phyloP scores from a whole-genome alignment of 2,329 filamentous ascomycete genomes.

The Botrytis galanthina region DNA sequence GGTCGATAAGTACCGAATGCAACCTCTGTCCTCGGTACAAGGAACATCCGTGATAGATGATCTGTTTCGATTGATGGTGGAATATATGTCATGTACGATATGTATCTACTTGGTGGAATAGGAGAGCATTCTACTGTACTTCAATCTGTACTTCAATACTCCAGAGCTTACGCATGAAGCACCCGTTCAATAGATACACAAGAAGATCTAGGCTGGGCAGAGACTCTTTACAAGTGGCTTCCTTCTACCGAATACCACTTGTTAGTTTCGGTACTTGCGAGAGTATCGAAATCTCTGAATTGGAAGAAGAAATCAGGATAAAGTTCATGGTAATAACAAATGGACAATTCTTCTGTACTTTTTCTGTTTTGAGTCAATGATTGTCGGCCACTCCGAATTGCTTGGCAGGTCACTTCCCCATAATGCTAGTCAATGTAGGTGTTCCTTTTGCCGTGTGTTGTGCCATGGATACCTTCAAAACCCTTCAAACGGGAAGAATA shows the following conservation, averaged over 20 bases:
- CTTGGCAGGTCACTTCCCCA: neutral
- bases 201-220: neutral
- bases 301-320: neutral
- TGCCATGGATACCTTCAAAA: neutral
- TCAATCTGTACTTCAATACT: neutral
- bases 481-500: neutral
- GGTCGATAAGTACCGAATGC: constrained; percentile 3
- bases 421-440: neutral
- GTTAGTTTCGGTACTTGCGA: neutral
- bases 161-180: neutral
- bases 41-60: neutral
- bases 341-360: neutral
- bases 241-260: neutral
- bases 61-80: neutral
- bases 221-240: neutral
- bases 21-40: neutral
- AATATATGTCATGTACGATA: neutral
- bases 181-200: neutral
- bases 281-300: neutral
- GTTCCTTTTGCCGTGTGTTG: neutral
- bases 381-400: neutral
- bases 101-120: too few species aligned
- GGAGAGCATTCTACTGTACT: neutral
- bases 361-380: neutral
- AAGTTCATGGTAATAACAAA: neutral